phyloP scores from a whole-genome alignment of 129 eudicot species.

The Erigeron canadensis region DNA sequence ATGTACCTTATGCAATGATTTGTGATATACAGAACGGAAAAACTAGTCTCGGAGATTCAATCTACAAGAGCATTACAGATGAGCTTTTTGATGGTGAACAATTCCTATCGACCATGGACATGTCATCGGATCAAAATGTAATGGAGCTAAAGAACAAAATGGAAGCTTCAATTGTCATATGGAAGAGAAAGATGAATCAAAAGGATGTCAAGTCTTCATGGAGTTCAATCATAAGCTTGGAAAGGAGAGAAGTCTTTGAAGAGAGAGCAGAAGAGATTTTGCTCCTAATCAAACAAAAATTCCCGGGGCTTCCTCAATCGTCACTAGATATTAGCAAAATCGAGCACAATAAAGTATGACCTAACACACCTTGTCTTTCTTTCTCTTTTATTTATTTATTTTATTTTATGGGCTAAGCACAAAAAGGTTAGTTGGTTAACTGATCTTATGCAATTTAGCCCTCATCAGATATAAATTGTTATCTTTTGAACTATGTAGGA shows the following conservation, averaged over 20 bases:
- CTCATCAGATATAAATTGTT: background rate
- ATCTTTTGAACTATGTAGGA: slow-evolving; percentile 41
- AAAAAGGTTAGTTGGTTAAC: too few relatives aligned
- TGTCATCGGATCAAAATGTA: slow-evolving; percentile 63
- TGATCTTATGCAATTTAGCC: background rate
- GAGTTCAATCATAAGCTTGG: slow-evolving; percentile 66
- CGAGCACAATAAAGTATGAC: slow-evolving; percentile 54
- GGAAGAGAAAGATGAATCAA: slow-evolving; percentile 75
- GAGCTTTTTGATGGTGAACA: slow-evolving; percentile 68
- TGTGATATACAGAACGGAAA: slow-evolving; percentile 62
- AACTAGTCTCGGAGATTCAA: slow-evolving; percentile 70
- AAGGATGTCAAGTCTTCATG: slow-evolving; percentile 67
- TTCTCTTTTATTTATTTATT: background rate
- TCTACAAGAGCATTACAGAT: slow-evolving; percentile 74
- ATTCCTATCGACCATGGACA: slow-evolving; percentile 60
- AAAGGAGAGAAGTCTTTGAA: slow-evolving; percentile 78
- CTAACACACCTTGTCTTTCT: background rate
- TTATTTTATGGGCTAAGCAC: background rate
- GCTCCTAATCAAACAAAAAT: slow-evolving; percentile 66
- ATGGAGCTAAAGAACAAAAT: slow-evolving; percentile 79
- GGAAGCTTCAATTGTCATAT: slow-evolving; percentile 80
- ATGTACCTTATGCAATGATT: background rate
- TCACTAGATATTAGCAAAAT: slow-evolving; percentile 77
- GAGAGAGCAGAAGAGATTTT: slow-evolving; percentile 80
- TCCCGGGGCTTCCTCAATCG: slow-evolving; percentile 78